Base-by-base conservation (phyloP, 2,329 filamentous ascomycete species). In the Colletotrichum nymphaeae region DNA sequence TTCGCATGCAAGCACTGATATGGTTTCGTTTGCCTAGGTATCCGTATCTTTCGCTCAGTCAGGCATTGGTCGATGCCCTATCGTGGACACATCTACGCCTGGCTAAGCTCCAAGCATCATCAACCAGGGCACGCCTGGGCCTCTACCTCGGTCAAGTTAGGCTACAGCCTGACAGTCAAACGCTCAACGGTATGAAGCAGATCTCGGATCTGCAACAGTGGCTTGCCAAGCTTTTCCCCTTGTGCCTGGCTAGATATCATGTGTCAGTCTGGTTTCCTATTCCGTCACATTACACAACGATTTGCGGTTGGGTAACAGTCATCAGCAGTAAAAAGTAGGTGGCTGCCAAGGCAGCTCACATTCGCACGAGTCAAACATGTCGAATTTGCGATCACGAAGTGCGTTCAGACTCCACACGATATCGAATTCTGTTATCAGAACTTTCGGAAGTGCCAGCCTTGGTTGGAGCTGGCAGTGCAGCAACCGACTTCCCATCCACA, bases 361-460 rank as follows among this genome's bases (percentile, higher is more conserved):
- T 22, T 58, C 37, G 57, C 58, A 37, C 65, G 69, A 63, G 69
- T 72, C 69, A 72, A 72, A 69, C 65, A 52, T 63, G 7, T 19
- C 11, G 65, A 72, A n/a, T 58, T 63, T 58, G 28, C 58, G 58
- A 72, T 59, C 65, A 72, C 69, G 37, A 55, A 53, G 65, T 59
- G 65, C 58, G 37, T 69, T 53, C 7, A 24, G 30, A 56, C 65
- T 69, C 65, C 65, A 72, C 69, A 24, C 49, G 53, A 46, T 26
- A 24, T n/a, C 53, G 32, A 9, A 30, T 52, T 58, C 32, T 55
- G 28, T 58, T 55, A 32, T 59, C 52, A 63, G 19, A 24, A 16
- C 30, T n/a, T n/a, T 9, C 35, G 26, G 56, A 16, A 37, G 26
- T 14, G 63, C 56, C 63, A 56, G 42, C 42, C 19, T 70, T 42